phyloP scores from a whole-genome alignment of 495 filamentous ascomycete species.

The Tuber indicum region DNA sequence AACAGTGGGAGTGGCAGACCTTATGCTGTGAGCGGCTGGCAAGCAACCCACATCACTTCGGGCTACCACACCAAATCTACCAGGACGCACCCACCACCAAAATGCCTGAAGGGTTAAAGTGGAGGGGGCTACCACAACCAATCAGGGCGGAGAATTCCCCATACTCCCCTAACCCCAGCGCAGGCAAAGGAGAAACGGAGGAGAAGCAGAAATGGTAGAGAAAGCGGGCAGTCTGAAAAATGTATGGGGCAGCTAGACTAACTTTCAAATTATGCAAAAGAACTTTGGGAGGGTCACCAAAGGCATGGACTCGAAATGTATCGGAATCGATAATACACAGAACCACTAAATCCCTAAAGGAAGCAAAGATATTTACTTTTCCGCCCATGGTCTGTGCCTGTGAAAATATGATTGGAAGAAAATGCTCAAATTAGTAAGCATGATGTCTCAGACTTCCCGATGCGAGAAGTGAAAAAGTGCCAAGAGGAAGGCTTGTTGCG shows the following conservation, averaged over 20 bases:
- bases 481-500: slow-evolving; percentile 1
- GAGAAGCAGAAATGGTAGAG: slow-evolving; percentile 9
- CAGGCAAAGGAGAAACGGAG: slow-evolving; percentile 15
- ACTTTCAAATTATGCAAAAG: slow-evolving; percentile 3
- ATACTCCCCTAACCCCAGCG: slow-evolving; percentile 35
- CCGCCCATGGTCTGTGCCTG: slow-evolving; percentile 25
- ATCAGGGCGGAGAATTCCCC: slow-evolving; percentile 24
- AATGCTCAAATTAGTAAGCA: neutral
- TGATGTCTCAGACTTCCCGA: slow-evolving; percentile 4
- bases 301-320: slow-evolving; percentile 27
- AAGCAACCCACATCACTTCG: slow-evolving; percentile 34
- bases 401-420: neutral
- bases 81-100: slow-evolving; percentile 27
- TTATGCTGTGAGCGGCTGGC: slow-evolving; percentile 41
- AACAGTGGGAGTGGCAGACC: slow-evolving; percentile 41
- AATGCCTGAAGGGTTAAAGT: slow-evolving; percentile 37
- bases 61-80: slow-evolving; percentile 35
- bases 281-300: slow-evolving; percentile 13
- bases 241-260: neutral
- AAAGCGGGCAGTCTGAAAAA: slow-evolving; percentile 14
- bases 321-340: slow-evolving; percentile 22
- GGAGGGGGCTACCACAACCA: slow-evolving; percentile 33
- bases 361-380: slow-evolving; percentile 13
- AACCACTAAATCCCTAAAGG: slow-evolving; percentile 21
- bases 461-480: neutral